Conservation (phyloP, 169 alveolate species). For the Cryptosporidium muris region DNA sequence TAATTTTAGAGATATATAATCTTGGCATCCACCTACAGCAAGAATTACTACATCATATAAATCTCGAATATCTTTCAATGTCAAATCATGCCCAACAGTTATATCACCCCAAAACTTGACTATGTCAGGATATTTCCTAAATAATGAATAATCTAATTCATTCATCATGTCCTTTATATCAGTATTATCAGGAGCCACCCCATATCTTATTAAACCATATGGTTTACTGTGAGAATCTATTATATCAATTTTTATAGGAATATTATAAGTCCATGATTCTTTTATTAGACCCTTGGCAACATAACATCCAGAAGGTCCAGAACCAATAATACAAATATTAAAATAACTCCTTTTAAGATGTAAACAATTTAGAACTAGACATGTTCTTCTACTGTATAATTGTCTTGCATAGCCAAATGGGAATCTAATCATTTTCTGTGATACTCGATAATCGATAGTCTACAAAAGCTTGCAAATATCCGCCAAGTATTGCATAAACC, state of each 20-base stretch:
- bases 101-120: conserved; percentile 39
- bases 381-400: too few species aligned
- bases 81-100: conserved; percentile 51
- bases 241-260: conserved; percentile 36
- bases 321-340: conserved; percentile 43
- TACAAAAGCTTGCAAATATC: too few species aligned
- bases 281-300: conserved; percentile 22
- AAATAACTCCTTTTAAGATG: not conserved
- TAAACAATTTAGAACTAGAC: not conserved
- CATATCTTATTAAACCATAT: conserved; percentile 59
- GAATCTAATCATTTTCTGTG: too few species aligned
- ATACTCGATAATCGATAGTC: too few species aligned
- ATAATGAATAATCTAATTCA: conserved; percentile 36
- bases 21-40: conserved; percentile 58
- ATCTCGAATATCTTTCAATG: conserved; percentile 10
- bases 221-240: conserved; percentile 41
- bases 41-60: conserved; percentile 34
- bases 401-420: too few species aligned
- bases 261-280: conserved; percentile 4
- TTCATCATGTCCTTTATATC: conserved; percentile 20
- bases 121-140: conserved; percentile 37
- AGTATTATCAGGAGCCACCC: conserved; percentile 51
- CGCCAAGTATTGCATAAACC: too few species aligned
- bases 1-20: conserved; percentile 8
- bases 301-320: conserved; percentile 71